phyloP scores from a whole-genome alignment of 805 yeast species.

The Lipomyces orientalis region DNA sequence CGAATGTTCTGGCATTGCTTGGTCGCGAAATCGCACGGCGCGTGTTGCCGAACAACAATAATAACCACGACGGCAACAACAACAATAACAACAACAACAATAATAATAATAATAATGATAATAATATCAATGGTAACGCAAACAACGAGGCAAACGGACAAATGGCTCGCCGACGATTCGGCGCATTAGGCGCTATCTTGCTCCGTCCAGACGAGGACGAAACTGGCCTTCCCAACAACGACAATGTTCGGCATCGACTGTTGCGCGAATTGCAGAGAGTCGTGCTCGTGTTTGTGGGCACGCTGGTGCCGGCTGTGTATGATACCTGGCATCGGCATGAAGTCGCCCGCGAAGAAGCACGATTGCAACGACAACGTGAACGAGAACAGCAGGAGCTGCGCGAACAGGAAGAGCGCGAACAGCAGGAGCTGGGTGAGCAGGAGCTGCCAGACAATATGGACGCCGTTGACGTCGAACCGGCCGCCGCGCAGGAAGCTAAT shows the following conservation, averaged over 20 bases:
- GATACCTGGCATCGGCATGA: constrained; percentile 38
- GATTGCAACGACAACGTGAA: not conserved
- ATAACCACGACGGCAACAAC: constrained; percentile 9
- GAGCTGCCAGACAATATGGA: constrained; percentile 9
- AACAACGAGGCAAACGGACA: not conserved
- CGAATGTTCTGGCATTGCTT: constrained; percentile 11
- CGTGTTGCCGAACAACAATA: constrained; percentile 6
- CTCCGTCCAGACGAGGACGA: constrained; percentile 6
- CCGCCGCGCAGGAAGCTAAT: not conserved
- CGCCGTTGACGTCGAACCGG: not conserved
- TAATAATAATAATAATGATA: not conserved
- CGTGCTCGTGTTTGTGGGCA: constrained; percentile 35
- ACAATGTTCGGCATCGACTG: constrained; percentile 8
- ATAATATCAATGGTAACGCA: constrained; percentile 3
- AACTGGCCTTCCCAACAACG: not conserved
- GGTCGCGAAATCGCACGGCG: constrained; percentile 4
- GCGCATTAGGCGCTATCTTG: not conserved
- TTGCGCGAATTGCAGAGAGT: constrained; percentile 22
- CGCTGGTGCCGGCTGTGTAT: constrained; percentile 37
- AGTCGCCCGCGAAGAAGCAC: constrained; percentile 17
- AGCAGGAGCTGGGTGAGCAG: constrained; percentile 3
- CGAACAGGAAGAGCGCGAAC: constrained; percentile 15
- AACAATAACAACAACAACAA: constrained; percentile 2
- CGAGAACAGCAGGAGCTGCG: constrained; percentile 4
- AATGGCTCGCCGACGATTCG: not conserved